These are phyloP conservation scores for Coix lacrymajobi DNA, from an alignment of 176 grass and related monocot genomes.

Conservation along the genomic window DNA sequence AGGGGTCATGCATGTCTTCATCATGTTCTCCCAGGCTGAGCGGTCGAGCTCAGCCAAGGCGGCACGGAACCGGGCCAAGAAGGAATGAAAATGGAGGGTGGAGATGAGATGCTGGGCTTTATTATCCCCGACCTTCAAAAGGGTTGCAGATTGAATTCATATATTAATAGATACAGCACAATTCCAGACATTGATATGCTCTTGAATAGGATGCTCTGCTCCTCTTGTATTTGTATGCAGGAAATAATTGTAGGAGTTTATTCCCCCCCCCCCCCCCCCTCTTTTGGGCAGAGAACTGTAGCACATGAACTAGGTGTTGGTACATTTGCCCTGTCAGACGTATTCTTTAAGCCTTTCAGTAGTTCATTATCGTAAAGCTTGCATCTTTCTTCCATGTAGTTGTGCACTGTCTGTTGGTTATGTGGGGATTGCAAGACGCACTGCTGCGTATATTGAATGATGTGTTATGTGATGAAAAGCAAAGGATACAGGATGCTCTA, in stretches of 20 bases:
- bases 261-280: not conserved
- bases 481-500: not conserved
- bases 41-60: slow-evolving; percentile 57
- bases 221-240: slow-evolving; percentile 3
- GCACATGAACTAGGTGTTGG: not conserved
- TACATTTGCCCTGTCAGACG: not conserved
- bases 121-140: not conserved
- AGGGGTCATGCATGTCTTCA: slow-evolving; percentile 57
- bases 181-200: not conserved
- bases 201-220: not conserved
- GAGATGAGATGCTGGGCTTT: not conserved
- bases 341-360: not conserved
- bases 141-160: not conserved
- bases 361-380: not conserved
- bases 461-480: not conserved
- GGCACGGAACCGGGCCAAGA: slow-evolving; percentile 43
- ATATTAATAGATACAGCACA: not conserved
- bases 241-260: not conserved
- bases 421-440: not conserved
- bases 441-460: not conserved
- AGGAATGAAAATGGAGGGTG: slow-evolving; percentile 31
- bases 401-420: not conserved
- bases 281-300: not conserved
- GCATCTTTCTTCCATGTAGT: not conserved
- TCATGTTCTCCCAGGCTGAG: slow-evolving; percentile 64